Percentiles rank a stretch among this genome's conserved stretches.
These are phyloP conservation scores for Leishmania martiniquensis DNA, from an alignment of 208 protist species.

Conservation along the genomic window DNA sequence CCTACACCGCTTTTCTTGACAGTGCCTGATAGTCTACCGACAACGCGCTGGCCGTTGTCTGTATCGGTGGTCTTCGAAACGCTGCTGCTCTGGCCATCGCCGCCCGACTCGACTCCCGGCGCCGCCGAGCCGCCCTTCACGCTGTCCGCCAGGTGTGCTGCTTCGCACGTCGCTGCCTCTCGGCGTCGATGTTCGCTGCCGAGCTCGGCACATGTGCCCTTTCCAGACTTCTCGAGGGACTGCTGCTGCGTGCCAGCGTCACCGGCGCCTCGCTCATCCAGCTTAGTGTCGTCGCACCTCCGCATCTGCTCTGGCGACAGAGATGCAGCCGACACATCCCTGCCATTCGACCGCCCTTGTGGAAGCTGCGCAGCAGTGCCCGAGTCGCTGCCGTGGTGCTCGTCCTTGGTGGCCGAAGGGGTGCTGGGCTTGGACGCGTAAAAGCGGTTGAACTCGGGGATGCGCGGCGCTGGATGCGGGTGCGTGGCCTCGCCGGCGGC, in stretches of 20 bases:
- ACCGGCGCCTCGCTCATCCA: constrained; percentile 1
- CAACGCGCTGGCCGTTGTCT: not conserved
- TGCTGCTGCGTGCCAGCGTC: not conserved
- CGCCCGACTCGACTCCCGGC: not conserved
- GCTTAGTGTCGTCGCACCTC: not conserved
- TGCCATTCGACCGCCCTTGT: not conserved
- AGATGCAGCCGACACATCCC: constrained; percentile 8
- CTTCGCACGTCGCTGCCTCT: constrained; percentile 17
- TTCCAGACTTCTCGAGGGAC: not conserved
- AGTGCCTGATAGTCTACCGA: not conserved
- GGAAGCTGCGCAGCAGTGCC: not conserved
- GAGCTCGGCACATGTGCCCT: not conserved
- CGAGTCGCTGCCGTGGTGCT: not conserved
- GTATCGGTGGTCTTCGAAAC: not conserved
- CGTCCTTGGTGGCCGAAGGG: not conserved
- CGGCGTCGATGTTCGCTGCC: constrained; percentile 4
- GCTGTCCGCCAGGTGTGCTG: constrained; percentile 11
- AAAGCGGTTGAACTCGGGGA: constrained; percentile 46
- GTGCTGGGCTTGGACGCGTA: constrained; percentile 33
- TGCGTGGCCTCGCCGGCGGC: not conserved
- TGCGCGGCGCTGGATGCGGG: constrained; percentile 23
- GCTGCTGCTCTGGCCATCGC: not conserved
- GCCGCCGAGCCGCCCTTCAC: not conserved
- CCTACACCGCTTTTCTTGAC: not conserved
- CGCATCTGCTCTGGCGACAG: constrained; percentile 1